These are phyloP conservation scores for Fusarium hainanense DNA, from an alignment of 2,329 filamentous ascomycete genomes.

Conservation along the genomic window DNA sequence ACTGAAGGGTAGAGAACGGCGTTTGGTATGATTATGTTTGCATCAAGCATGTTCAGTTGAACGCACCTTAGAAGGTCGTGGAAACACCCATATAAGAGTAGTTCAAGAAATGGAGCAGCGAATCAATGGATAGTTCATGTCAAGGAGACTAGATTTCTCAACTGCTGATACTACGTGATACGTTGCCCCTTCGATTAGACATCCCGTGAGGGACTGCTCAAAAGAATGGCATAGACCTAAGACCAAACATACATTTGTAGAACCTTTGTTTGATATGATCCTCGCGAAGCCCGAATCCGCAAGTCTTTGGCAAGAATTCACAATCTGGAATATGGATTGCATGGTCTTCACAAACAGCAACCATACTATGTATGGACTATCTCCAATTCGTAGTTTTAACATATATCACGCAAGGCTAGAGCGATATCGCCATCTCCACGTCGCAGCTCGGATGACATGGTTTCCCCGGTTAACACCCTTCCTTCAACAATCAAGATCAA, in stretches of 20 bases:
- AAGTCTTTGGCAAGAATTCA: not conserved
- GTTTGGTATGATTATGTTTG: conserved; percentile 28
- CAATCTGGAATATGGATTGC: not conserved
- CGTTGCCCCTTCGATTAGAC: not conserved
- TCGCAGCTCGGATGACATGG: conserved; percentile 29
- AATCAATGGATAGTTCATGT: conserved; percentile 20
- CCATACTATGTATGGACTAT: not conserved
- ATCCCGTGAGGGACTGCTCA: not conserved
- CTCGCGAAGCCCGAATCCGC: not conserved
- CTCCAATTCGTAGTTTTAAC: not conserved
- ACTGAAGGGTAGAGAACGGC: conserved; percentile 26
- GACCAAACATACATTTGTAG: not conserved
- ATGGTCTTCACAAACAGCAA: not conserved
- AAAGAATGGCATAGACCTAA: not conserved
- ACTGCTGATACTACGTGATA: not conserved
- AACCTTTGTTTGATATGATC: not conserved
- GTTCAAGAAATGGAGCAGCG: conserved; percentile 10
- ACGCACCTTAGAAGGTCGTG: conserved; percentile 8
- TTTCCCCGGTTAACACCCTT: conserved; percentile 33
- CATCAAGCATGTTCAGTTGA: conserved; percentile 32
- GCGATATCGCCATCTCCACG: conserved; percentile 19
- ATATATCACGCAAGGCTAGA: not conserved
- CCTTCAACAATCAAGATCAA: conserved; percentile 13
- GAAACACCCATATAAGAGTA: conserved; percentile 15
- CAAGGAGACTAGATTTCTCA: not conserved